These are phyloP conservation scores for Alternaria viburni DNA, from an alignment of 2,329 filamentous ascomycete species.

Conservation along the genomic window DNA sequence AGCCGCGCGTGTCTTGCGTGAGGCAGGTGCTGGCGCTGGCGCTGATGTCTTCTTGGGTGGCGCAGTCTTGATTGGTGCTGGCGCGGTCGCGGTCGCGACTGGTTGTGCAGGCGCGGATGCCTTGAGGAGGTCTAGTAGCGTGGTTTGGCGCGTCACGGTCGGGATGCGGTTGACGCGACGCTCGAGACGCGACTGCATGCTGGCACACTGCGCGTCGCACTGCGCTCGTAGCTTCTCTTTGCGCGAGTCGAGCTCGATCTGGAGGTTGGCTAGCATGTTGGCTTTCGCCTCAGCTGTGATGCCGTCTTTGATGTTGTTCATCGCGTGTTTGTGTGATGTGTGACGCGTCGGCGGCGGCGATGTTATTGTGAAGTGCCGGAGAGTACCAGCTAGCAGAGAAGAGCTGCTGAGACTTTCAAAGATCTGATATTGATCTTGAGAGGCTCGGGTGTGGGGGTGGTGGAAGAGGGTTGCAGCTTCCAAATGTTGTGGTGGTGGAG, in stretches of 20 bases:
- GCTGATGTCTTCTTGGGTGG: conserved; percentile 17
- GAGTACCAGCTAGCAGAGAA: not conserved
- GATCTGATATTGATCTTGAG: not conserved
- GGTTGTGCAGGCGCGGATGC: conserved; percentile 12
- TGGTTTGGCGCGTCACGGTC: conserved; percentile 75
- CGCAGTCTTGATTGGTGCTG: conserved; percentile 14
- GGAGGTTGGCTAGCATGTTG: conserved; percentile 39
- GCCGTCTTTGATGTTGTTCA: conserved; percentile 23
- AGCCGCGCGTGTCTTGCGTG: conserved; percentile 16
- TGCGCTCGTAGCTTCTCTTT: conserved; percentile 86
- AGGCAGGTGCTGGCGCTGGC: conserved; percentile 2
- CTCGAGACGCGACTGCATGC: conserved; percentile 83
- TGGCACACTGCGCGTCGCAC: conserved; percentile 86
- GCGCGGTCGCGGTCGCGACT: conserved; percentile 10
- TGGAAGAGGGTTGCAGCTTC: not conserved
- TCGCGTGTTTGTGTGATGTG: conserved; percentile 20
- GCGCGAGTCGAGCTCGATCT: conserved; percentile 73
- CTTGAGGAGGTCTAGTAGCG: conserved; percentile 78
- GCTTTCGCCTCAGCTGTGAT: conserved; percentile 45
- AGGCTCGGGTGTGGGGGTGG: not conserved
- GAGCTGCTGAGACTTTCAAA: not conserved
- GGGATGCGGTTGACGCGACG: conserved; percentile 94
- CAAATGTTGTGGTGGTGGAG: not conserved
- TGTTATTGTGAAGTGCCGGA: not conserved
- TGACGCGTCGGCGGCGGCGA: conserved; percentile 21